These are phyloP conservation scores for Lophiostoma macrostomum DNA, from an alignment of 495 filamentous ascomycete genomes.

Conservation along the genomic window DNA sequence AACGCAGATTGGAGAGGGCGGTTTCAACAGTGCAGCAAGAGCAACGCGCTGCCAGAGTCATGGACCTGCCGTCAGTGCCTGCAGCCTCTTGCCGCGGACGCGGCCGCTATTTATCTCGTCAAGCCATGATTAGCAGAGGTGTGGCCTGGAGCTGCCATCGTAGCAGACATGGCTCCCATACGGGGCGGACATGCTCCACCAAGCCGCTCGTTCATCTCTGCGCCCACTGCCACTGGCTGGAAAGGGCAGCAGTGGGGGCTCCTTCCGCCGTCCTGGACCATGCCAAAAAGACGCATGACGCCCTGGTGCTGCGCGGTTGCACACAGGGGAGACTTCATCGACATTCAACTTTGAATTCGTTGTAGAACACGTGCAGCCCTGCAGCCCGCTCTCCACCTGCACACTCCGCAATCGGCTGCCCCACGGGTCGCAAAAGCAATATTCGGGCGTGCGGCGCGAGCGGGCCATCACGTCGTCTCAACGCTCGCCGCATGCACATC, in stretches of 20 bases:
- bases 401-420: neutral
- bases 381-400: neutral
- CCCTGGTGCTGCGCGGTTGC: no score
- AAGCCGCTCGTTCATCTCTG: neutral
- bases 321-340: no score
- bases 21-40: neutral
- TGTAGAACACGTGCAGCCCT: no score
- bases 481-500: neutral
- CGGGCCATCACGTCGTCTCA: neutral
- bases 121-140: neutral
- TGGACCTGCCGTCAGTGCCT: conserved; percentile 2
- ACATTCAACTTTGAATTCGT: no score
- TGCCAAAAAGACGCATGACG: conserved; percentile 11
- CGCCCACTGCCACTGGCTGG: neutral
- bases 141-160: neutral
- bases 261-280: conserved; percentile 10
- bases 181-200: no score
- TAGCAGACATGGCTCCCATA: neutral
- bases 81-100: no score
- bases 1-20: neutral
- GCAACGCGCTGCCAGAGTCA: conserved; percentile 1
- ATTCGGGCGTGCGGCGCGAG: neutral
- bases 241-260: neutral
- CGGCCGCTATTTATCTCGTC: neutral
- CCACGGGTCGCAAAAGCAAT: neutral